Conservation (phyloP, 805 yeast genomes). For the Lipomyces orientalis region DNA sequence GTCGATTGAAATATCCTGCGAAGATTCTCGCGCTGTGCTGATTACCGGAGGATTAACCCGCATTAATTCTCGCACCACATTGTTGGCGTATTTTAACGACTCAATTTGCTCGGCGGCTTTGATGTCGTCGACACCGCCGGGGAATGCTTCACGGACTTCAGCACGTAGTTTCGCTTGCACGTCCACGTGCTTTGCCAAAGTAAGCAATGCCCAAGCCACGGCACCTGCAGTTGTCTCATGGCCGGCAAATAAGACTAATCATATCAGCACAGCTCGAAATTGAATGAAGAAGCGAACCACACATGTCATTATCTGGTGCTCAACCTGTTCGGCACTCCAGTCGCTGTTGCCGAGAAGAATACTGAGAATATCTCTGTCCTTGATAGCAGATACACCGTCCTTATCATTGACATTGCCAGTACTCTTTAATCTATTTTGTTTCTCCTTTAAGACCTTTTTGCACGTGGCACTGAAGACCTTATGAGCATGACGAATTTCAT, state of each 20-base stretch:
- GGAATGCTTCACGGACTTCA: constrained; percentile 25
- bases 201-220: constrained; percentile 17
- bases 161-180: constrained; percentile 25
- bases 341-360: constrained; percentile 10
- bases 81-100: constrained; percentile 17
- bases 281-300: no score
- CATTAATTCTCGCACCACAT: constrained; percentile 24
- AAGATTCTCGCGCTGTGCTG: constrained; percentile 20
- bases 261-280: background rate
- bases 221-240: constrained; percentile 34
- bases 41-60: constrained; percentile 27
- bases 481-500: constrained; percentile 6
- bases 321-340: constrained; percentile 19
- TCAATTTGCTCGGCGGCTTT: constrained; percentile 23
- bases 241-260: constrained; percentile 28
- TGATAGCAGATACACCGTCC: background rate
- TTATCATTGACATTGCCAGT: background rate
- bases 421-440: background rate
- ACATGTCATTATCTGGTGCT: constrained; percentile 27
- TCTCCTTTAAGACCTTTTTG: constrained; percentile 6
- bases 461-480: constrained; percentile 3
- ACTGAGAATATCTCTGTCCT: constrained; percentile 22
- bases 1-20: constrained; percentile 5
- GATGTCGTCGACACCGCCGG: constrained; percentile 21
- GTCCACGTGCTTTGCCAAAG: constrained; percentile 23